phyloP scores from a whole-genome alignment of 176 grass and related monocot genomes.

The Hyparrhenia diplandra region DNA sequence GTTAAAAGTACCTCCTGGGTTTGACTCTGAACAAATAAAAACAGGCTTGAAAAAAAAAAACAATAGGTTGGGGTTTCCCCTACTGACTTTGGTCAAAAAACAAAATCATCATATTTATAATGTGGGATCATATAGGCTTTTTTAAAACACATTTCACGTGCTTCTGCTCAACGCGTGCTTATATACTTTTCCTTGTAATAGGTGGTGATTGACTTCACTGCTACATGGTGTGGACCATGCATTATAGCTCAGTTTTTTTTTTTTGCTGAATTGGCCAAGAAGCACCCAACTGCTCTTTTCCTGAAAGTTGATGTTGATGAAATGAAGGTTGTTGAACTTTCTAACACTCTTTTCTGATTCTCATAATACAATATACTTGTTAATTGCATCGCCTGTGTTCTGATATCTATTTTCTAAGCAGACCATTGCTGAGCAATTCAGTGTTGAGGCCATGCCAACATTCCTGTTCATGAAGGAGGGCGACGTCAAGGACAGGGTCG shows the following conservation, averaged over 20 bases:
- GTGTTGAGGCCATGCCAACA: conserved; percentile 56
- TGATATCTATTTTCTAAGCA: conserved; percentile 8
- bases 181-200: conserved; percentile 19
- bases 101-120: too few relatives aligned
- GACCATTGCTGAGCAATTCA: conserved; percentile 55
- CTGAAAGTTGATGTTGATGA: conserved; percentile 77
- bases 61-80: too few relatives aligned
- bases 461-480: conserved; percentile 70
- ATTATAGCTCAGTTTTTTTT: conserved; percentile 46
- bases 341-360: neutral
- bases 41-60: too few relatives aligned
- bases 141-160: neutral
- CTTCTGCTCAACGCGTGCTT: neutral
- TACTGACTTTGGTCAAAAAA: too few relatives aligned
- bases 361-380: neutral
- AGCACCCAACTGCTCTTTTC: conserved; percentile 41
- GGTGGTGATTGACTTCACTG: conserved; percentile 74
- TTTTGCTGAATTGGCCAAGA: conserved; percentile 57
- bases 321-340: conserved; percentile 39
- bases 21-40: too few relatives aligned
- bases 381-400: neutral
- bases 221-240: conserved; percentile 54
- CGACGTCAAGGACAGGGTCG: conserved; percentile 50
- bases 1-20: too few relatives aligned
- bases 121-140: neutral